Conservation (phyloP, 495 filamentous ascomycete genomes). For the Saxophila tyrrhenica region DNA sequence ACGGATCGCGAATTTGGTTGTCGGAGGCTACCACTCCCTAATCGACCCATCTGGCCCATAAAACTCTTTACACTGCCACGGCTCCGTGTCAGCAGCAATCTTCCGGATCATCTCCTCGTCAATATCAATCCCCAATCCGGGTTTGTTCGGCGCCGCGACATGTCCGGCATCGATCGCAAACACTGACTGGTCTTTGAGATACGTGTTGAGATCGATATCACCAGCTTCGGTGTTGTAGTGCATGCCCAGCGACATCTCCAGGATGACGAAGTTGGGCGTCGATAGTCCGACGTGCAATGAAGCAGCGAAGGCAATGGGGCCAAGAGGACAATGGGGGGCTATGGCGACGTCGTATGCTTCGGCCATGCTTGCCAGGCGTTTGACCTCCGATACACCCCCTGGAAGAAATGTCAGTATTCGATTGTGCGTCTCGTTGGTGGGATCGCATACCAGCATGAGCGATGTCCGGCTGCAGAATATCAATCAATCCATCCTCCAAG, state of each 20-base stretch:
- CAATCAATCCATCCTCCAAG: slow-evolving; percentile 54
- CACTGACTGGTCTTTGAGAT: slow-evolving; percentile 50
- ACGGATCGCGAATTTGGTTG: not conserved
- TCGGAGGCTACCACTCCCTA: slow-evolving; percentile 44
- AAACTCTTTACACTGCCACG: slow-evolving; percentile 53
- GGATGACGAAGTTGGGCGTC: slow-evolving; percentile 61
- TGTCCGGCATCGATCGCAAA: slow-evolving; percentile 56
- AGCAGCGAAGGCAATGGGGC: slow-evolving; percentile 63
- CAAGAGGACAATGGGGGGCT: slow-evolving; percentile 67
- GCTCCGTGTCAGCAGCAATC: slow-evolving; percentile 38
- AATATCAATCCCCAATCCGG: slow-evolving; percentile 62
- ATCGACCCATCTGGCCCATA: slow-evolving; percentile 57
- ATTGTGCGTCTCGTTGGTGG: no score
- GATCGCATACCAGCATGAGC: slow-evolving; percentile 48
- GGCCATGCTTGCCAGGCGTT: slow-evolving; percentile 57
- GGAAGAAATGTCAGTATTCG: not conserved
- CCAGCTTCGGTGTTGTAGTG: slow-evolving; percentile 56
- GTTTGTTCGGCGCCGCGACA: slow-evolving; percentile 47
- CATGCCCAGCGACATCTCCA: slow-evolving; percentile 70
- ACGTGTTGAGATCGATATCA: slow-evolving; percentile 53
- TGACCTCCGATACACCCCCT: slow-evolving; percentile 59
- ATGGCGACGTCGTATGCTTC: slow-evolving; percentile 68
- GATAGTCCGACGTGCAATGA: slow-evolving; percentile 54
- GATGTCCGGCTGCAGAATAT: slow-evolving; percentile 67
- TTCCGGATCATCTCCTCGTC: slow-evolving; percentile 55